Evolutionary conservation across 345 rosid genomes (phyloP), one percentile per base, ranked within the genome.

Genomic region (Populus simonii): DNA sequence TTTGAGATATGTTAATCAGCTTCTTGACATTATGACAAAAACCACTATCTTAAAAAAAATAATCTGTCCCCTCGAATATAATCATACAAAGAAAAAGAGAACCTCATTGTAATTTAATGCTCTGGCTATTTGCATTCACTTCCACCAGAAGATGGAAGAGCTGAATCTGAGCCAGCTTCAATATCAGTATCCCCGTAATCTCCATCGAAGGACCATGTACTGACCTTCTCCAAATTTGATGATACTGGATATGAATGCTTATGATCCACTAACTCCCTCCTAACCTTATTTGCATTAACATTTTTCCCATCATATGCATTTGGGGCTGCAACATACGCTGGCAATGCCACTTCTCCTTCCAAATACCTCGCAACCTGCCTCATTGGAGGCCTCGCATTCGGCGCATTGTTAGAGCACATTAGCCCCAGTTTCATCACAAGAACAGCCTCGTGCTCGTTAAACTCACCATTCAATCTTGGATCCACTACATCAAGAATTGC

Each of bases 341-440:
- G 78, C 47, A 66, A 55, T 35, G 78, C 67, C n/a, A 65, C 61
- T 62, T 81, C 81, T 73, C 94, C 92, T 27, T 92, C 96, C 70
- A 95, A 83, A 81, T 88, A 93, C 85, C 93, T 88, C 69, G 86
- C 86, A 16, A 88, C 89, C 84, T 92, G 93, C 83, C 98, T 93
- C 86, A 91, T 89, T 0, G 91, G 83, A 9, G 99, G 99, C 80
- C 98, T 78, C 59, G 62, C 85, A 45, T 85, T 86, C 0, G 94
- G 92, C 1, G 76, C 79, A 78, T 88, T 85, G 74, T 92, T 90
- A 0, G 97, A 95, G 78, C 98, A 95, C 70, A 95, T 83, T 74
- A 95, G 80, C 41, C 97, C 97, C 39, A 95, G 73, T 79, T 95
- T 92, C 80, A 95, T 47, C 74, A 86, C 90, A 73, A 84, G 73